Conservation (phyloP, 345 rosid species). For the Draba incana region DNA sequence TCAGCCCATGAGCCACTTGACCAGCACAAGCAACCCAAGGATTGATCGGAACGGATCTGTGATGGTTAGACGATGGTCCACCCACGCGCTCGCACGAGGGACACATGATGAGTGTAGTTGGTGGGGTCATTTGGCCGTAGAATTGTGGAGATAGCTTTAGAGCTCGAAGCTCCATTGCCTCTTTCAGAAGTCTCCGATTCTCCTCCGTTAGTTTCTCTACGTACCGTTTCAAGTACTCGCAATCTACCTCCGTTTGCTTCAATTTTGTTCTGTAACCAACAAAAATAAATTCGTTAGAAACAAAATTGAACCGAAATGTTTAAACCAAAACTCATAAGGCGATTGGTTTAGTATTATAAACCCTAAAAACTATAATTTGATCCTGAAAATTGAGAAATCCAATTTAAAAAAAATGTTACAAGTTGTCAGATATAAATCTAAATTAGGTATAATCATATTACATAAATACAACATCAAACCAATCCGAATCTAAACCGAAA, state of each 20-base stretch:
- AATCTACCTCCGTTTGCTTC: slow-evolving; percentile 99
- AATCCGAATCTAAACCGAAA: neutral
- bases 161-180: slow-evolving; percentile 91
- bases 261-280: slow-evolving; percentile 70
- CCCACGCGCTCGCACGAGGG: slow-evolving; percentile 93
- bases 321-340: too few species aligned
- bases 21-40: slow-evolving; percentile 59
- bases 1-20: slow-evolving; percentile 37
- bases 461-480: too few species aligned
- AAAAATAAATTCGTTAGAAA: neutral
- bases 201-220: slow-evolving; percentile 95
- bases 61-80: slow-evolving; percentile 37
- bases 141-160: slow-evolving; percentile 96
- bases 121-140: slow-evolving; percentile 98
- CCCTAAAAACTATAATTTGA: too few species aligned
- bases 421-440: too few species aligned
- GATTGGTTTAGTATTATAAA: too few species aligned
- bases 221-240: slow-evolving; percentile 90
- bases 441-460: too few species aligned
- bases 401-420: too few species aligned
- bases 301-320: neutral
- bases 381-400: too few species aligned
- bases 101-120: slow-evolving; percentile 97
- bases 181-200: slow-evolving; percentile 90
- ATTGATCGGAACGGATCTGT: slow-evolving; percentile 48